Conservation (phyloP, 2,329 filamentous ascomycete genomes). For the Alternaria panax region DNA sequence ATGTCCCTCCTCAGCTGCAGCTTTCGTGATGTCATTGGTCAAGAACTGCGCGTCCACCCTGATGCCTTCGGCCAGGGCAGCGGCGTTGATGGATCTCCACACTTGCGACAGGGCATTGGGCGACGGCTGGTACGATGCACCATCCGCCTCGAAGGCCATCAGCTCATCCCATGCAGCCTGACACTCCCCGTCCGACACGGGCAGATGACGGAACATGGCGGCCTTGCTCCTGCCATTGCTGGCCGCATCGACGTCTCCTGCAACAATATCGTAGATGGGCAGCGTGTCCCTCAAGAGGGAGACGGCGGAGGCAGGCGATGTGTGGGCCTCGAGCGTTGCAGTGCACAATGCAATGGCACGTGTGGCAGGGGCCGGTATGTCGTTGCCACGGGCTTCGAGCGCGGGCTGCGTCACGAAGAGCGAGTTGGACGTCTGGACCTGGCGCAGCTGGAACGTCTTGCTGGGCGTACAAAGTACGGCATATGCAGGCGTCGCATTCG, state of each 20-base stretch:
- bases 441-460: slow-evolving; percentile 66
- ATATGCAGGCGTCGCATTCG: slow-evolving; percentile 50
- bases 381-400: slow-evolving; percentile 49
- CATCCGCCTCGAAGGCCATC: slow-evolving; percentile 60
- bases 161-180: slow-evolving; percentile 59
- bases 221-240: slow-evolving; percentile 46
- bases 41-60: slow-evolving; percentile 51
- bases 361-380: slow-evolving; percentile 43
- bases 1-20: slow-evolving; percentile 49
- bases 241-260: slow-evolving; percentile 35
- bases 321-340: slow-evolving; percentile 54
- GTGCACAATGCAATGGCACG: slow-evolving; percentile 55
- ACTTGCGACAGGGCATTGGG: slow-evolving; percentile 56
- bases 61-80: slow-evolving; percentile 52
- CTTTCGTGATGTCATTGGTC: slow-evolving; percentile 40
- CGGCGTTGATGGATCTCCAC: slow-evolving; percentile 57
- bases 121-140: slow-evolving; percentile 56
- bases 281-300: slow-evolving; percentile 49
- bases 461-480: slow-evolving; percentile 67
- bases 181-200: slow-evolving; percentile 61
- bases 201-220: slow-evolving; percentile 58
- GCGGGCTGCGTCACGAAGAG: slow-evolving; percentile 61
- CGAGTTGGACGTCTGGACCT: slow-evolving; percentile 71
- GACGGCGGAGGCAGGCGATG: slow-evolving; percentile 45
- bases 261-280: slow-evolving; percentile 49